Evolutionary conservation across 2,329 filamentous ascomycete species (phyloP).

Genomic region (Alternaria sp.): DNA sequence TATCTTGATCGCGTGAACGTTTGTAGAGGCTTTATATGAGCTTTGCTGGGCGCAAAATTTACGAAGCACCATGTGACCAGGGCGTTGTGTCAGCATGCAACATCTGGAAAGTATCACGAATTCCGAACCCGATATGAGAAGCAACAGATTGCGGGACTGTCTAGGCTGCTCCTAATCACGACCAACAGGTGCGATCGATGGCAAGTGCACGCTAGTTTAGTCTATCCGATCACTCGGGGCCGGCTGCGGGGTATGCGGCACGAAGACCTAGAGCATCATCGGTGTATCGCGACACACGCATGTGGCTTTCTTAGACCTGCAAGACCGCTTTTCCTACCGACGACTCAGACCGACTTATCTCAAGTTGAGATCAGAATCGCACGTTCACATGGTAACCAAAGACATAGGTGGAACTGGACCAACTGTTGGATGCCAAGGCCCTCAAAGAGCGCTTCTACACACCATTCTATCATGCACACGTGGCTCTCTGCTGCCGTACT

Average conservation of each 20-base stretch:
- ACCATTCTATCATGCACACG: slow-evolving; percentile 2
- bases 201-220: not conserved
- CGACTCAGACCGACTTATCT: not conserved
- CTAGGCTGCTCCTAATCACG: not conserved
- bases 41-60: not conserved
- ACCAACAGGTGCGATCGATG: not conserved
- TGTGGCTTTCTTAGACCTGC: not conserved
- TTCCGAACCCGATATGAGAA: not conserved
- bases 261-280: not conserved
- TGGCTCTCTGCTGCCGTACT: not conserved
- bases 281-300: not conserved
- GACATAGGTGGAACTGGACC: too few relatives aligned
- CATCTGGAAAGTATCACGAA: not conserved
- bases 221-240: not conserved
- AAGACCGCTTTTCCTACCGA: not conserved
- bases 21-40: not conserved
- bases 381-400: not conserved
- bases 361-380: not conserved
- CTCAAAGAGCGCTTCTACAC: not conserved
- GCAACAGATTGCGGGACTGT: not conserved
- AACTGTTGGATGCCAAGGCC: not conserved
- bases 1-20: slow-evolving; percentile 44
- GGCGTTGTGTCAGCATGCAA: not conserved
- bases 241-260: slow-evolving; percentile 3
- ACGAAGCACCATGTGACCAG: not conserved